These are phyloP conservation scores for Talaromyces sp. DNA, from an alignment of 2,329 filamentous ascomycete genomes.

Conservation along the genomic window DNA sequence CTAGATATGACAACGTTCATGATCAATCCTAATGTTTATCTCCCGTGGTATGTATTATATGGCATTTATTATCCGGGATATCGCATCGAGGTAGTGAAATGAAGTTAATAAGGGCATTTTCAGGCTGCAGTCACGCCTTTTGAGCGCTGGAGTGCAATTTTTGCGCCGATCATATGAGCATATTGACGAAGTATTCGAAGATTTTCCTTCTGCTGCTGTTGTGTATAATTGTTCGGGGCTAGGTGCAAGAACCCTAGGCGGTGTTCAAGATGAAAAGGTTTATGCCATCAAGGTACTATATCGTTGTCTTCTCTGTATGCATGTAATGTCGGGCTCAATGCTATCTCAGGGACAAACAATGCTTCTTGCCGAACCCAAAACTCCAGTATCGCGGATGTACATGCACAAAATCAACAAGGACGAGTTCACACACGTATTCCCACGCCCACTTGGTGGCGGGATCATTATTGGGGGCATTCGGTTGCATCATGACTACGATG, in stretches of 20 bases:
- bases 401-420: background rate
- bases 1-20: background rate
- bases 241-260: background rate
- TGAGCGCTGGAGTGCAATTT: background rate
- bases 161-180: background rate
- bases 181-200: background rate
- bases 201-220: background rate
- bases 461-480: conserved; percentile 1
- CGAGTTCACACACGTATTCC: conserved; percentile 2
- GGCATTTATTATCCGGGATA: background rate
- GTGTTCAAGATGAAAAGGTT: background rate
- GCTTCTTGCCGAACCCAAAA: background rate
- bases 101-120: background rate
- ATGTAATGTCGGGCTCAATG: background rate
- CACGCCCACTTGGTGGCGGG: background rate
- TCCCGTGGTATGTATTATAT: background rate
- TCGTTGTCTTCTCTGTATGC: background rate
- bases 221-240: conserved; percentile 1
- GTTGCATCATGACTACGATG: conserved; percentile 19
- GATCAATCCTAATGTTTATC: conserved; percentile 1
- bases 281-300: background rate
- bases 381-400: background rate
- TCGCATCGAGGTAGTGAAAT: background rate
- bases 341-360: conserved; percentile 1
- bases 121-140: background rate